Conservation (phyloP, 1,139 yeast species). For the Lizanozyma gosingica region DNA sequence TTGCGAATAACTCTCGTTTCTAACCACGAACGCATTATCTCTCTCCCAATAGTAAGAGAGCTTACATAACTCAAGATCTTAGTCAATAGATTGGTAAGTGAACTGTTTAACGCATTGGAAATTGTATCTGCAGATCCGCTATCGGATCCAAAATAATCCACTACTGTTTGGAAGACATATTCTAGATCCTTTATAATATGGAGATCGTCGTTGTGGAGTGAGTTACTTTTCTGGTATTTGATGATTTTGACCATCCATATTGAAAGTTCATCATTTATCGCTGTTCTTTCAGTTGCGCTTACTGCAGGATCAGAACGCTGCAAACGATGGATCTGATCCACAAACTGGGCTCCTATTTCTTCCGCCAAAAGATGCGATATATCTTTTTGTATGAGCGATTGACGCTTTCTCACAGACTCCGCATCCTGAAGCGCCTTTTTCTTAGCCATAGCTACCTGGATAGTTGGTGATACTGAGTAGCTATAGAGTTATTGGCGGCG, state of each 20-base stretch:
- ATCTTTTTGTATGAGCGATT: background rate
- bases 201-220: background rate
- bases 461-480: too few species aligned
- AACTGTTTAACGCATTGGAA: background rate
- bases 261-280: background rate
- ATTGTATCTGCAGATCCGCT: background rate
- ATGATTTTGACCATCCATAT: background rate
- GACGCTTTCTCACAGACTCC: too few species aligned
- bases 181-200: background rate
- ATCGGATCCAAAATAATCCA: background rate
- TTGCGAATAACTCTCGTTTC: background rate
- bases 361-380: background rate
- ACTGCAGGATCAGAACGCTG: background rate
- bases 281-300: background rate
- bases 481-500: too few species aligned
- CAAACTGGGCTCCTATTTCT: background rate
- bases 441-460: too few species aligned
- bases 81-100: background rate
- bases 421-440: too few species aligned
- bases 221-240: background rate
- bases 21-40: background rate
- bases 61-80: background rate
- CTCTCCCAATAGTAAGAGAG: background rate
- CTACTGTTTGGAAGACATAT: background rate
- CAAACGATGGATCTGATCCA: background rate